Percentiles rank a stretch among this genome's conserved stretches.
Evolutionary conservation across 208 protist genomes (phyloP).

Genomic region (Angomonas ambiguus): DNA sequence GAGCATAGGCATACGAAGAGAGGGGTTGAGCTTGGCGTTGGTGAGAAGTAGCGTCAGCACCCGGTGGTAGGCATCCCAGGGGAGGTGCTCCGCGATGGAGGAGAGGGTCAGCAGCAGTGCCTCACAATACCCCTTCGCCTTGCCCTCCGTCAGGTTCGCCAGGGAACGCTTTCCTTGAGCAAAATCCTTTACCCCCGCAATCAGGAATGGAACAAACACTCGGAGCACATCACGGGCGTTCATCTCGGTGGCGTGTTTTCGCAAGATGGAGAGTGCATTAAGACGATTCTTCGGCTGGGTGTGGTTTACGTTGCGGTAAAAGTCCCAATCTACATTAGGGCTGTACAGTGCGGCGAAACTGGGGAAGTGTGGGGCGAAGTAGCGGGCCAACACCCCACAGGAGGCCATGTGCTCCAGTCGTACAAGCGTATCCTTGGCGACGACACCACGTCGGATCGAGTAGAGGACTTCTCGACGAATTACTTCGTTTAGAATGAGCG

Average conservation of each 20-base stretch:
- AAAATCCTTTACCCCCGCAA: conserved; percentile 83
- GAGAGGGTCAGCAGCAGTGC: conserved; percentile 73
- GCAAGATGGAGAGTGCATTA: conserved; percentile 67
- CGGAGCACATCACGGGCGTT: conserved; percentile 75
- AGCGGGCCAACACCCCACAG: conserved; percentile 58
- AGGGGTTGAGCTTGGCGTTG: conserved; percentile 62
- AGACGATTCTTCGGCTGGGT: conserved; percentile 79
- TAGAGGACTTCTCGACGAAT: conserved; percentile 65
- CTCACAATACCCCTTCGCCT: conserved; percentile 81
- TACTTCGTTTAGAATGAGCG: conserved; percentile 54
- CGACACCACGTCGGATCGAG: conserved; percentile 78
- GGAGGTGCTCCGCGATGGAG: conserved; percentile 53
- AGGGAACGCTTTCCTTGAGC: conserved; percentile 78
- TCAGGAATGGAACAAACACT: conserved; percentile 84
- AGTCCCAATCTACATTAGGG: conserved; percentile 69
- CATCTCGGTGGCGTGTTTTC: conserved; percentile 39
- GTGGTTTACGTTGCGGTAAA: conserved; percentile 81
- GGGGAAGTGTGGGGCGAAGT: conserved; percentile 58
- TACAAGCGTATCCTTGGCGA: conserved; percentile 69
- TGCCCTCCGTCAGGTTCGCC: conserved; percentile 75
- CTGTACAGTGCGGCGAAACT: conserved; percentile 71
- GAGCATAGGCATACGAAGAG: conserved; percentile 75
- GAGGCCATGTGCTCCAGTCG: conserved; percentile 71
- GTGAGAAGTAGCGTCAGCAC: conserved; percentile 75
- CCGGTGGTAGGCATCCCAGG: conserved; percentile 88